phyloP scores from a whole-genome alignment of 306 rosid species.

The Prunus mongolica region DNA sequence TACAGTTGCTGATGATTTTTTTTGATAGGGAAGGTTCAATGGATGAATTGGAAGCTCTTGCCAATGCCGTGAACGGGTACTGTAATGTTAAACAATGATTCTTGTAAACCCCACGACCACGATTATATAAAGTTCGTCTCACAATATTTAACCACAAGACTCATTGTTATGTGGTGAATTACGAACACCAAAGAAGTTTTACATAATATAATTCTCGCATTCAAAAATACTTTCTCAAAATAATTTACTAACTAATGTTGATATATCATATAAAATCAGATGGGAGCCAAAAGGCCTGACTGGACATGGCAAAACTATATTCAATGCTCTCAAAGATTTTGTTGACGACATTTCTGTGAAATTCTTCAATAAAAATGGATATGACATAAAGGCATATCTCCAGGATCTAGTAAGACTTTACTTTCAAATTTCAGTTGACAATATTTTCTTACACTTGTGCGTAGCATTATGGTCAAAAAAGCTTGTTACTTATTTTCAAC shows the following conservation, averaged over 20 bases:
- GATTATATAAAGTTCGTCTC: neutral
- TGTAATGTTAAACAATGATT: neutral
- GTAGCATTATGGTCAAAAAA: neutral
- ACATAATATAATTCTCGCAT: neutral
- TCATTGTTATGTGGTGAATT: neutral
- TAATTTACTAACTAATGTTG: neutral
- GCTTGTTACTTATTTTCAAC: neutral
- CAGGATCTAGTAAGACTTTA: slow-evolving; percentile 13
- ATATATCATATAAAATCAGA: neutral
- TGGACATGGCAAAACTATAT: slow-evolving; percentile 14
- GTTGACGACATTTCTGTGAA: slow-evolving; percentile 9
- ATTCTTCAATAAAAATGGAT: slow-evolving; percentile 6
- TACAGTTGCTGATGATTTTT: slow-evolving; percentile 60
- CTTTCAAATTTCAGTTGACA: neutral
- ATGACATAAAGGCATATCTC: neutral
- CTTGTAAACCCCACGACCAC: neutral
- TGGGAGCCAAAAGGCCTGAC: neutral
- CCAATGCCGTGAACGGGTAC: slow-evolving; percentile 35
- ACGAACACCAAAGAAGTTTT: neutral
- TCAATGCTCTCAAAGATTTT: slow-evolving; percentile 7
- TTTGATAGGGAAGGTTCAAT: slow-evolving; percentile 41
- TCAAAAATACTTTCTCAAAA: neutral
- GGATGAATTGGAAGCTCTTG: slow-evolving; percentile 32
- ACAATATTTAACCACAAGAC: neutral
- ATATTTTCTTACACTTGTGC: too few relatives aligned